A percentile compares a stretch with the other conserved stretches of the same genome.
These are phyloP conservation scores for Pseudodiploospora longispora DNA, from an alignment of 2,329 filamentous ascomycete species.

Conservation along the genomic window DNA sequence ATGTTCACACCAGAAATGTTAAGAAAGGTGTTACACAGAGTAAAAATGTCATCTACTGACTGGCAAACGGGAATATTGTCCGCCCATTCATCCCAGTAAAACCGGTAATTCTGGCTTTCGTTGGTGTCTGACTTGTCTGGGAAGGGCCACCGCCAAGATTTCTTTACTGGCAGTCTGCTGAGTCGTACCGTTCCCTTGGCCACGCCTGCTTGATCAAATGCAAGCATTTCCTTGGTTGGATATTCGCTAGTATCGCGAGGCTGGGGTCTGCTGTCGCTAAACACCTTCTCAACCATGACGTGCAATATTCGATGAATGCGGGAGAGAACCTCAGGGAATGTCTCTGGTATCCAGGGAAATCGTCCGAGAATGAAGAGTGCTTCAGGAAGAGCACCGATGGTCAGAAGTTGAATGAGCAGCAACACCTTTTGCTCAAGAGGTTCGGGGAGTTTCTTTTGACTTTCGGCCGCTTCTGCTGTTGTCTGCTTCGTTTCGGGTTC, in stretches of 20 bases:
- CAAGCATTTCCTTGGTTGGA: constrained; percentile 37
- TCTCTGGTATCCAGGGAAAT: constrained; percentile 86
- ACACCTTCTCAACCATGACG: constrained; percentile 71
- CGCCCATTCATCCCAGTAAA: constrained; percentile 96
- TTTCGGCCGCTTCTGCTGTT: constrained; percentile 34
- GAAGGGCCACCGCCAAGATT: constrained; percentile 73
- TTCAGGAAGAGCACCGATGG: constrained; percentile 88
- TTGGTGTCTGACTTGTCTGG: constrained; percentile 69
- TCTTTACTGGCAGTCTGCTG: constrained; percentile 50
- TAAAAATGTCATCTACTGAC: constrained; percentile 82
- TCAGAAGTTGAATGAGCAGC: constrained; percentile 75
- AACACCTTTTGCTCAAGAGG: constrained; percentile 82
- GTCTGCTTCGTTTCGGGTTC: constrained; percentile 44
- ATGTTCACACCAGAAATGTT: constrained; percentile 85
- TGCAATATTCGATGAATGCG: constrained; percentile 78
- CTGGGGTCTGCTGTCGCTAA: constrained; percentile 36
- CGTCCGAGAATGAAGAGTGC: constrained; percentile 85
- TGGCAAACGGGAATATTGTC: constrained; percentile 92
- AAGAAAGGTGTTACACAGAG: constrained; percentile 73
- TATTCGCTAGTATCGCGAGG: constrained; percentile 22
- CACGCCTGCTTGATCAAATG: constrained; percentile 56
- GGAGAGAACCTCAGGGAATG: constrained; percentile 71
- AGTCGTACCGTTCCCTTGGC: constrained; percentile 63
- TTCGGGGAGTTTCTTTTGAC: constrained; percentile 52
- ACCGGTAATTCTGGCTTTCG: constrained; percentile 74